Evolutionary conservation across 768 basidiomycete species (phyloP), one percentile per base, ranked within the genome.

Genomic region (Suillus fuscotomentosus): DNA sequence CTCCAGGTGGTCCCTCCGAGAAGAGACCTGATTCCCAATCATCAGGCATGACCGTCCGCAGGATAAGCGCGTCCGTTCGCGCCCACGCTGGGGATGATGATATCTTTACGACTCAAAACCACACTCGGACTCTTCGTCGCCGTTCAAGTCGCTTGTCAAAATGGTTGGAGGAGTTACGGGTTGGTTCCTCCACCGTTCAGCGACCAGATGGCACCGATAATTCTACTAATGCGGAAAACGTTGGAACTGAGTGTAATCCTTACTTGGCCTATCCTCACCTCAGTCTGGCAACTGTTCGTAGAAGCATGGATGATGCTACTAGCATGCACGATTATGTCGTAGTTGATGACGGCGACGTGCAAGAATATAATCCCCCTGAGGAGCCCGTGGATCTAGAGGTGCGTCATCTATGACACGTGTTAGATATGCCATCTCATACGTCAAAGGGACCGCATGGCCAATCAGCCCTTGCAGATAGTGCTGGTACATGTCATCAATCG

Each of bases 101-200:
- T 45, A 24, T 60, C 0, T 56, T 62, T 6, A 51, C 65, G 15
- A 42, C 20, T 14, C 64, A 61, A 13, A 31, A 24, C 8, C 39
- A 66, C 5, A 20, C 65, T 0, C 50, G 45, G n/a, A 62, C 65
- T 10, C 67, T 79, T 65, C 74, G 72, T 20, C 78, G 76, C 22
- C 76, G 77, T 43, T 76, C 80, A 17, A 80, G 78, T 66, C 81
- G 73, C 60, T 68, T 82, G 47, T 78, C 81, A 43, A 77, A 72
- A n/a, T 83, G 82, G 82, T 74, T 84, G 20, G 72, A 70, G 3
- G 82, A 83, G 24, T 77, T 82, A 60, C 78, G 77, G 61, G 59
- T 69, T 31, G 71, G 67, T 43, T 65, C 70, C 11, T 59, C 67
- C 17, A 65, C 69, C 53, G 53, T 66, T 43, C 62, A 67, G n/a